phyloP scores from a whole-genome alignment of 768 basidiomycete species.

The Termitomyces sp. region DNA sequence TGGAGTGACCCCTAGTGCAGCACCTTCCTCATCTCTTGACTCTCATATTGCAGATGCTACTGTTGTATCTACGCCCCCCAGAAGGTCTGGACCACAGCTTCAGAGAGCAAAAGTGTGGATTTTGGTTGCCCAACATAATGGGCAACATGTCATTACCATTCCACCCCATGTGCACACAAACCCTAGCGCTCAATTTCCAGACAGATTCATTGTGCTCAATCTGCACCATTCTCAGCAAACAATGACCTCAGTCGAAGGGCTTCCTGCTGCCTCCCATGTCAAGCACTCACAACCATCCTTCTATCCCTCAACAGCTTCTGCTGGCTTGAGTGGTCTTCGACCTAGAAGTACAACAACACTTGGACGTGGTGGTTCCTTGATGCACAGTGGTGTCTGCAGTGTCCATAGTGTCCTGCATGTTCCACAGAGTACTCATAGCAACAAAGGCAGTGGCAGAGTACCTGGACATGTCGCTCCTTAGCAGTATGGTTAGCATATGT shows the following conservation, averaged over 20 bases:
- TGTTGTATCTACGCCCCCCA: background rate
- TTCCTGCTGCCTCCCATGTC: background rate
- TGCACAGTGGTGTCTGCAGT: background rate
- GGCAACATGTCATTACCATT: background rate
- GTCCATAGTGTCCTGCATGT: background rate
- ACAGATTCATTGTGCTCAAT: background rate
- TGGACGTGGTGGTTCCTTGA: background rate
- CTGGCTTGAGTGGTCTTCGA: background rate
- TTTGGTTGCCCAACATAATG: background rate
- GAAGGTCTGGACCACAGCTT: background rate
- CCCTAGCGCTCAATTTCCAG: background rate
- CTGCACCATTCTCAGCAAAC: background rate
- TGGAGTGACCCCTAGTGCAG: background rate
- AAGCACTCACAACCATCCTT: background rate
- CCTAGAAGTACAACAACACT: background rate
- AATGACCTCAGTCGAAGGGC: background rate
- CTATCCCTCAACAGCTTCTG: background rate
- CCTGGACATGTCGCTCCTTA: background rate
- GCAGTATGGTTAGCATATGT: background rate
- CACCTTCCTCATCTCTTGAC: background rate
- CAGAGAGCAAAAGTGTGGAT: background rate
- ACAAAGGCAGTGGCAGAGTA: background rate
- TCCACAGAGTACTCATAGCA: background rate
- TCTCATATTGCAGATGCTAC: background rate
- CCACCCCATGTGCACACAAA: background rate